A percentile compares a stretch with the other conserved stretches of the same genome.
Evolutionary conservation across 2,329 filamentous ascomycete genomes (phyloP).

Genomic region (Fusarium papillatum): DNA sequence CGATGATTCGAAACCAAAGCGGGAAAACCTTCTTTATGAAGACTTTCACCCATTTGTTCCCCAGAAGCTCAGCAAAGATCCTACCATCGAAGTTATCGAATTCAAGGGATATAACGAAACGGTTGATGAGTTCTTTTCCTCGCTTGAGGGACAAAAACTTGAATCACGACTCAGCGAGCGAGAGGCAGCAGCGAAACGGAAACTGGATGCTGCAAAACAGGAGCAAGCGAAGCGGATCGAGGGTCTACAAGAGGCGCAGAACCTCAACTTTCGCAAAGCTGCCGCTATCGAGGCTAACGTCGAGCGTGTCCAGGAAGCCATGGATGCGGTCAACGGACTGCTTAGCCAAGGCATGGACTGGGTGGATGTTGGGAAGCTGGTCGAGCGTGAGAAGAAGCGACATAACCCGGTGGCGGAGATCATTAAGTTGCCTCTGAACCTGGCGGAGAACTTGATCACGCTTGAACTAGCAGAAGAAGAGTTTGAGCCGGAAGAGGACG

Average conservation of each 20-base stretch:
- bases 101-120: constrained; percentile 92
- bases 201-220: constrained; percentile 85
- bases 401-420: constrained; percentile 89
- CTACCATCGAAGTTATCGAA: constrained; percentile 76
- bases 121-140: constrained; percentile 97
- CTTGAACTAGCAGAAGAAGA: constrained; percentile 81
- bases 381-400: constrained; percentile 87
- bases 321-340: constrained; percentile 92
- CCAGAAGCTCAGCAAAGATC: constrained; percentile 79
- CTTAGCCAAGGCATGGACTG: constrained; percentile 97
- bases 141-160: constrained; percentile 92
- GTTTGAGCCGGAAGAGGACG: constrained; percentile 71
- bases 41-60: constrained; percentile 97
- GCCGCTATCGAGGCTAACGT: constrained; percentile 92
- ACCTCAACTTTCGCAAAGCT: constrained; percentile 88
- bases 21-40: constrained; percentile 79
- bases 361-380: constrained; percentile 89
- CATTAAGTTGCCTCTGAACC: constrained; percentile 88
- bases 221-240: constrained; percentile 91
- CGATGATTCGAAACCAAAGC: constrained; percentile 51
- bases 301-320: constrained; percentile 92
- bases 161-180: constrained; percentile 86
- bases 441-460: constrained; percentile 91
- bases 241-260: constrained; percentile 84
- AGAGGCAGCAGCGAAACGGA: constrained; percentile 84